A percentile compares a stretch with the other conserved stretches of the same genome.
phyloP scores from a whole-genome alignment of 108 stramenopile genomes.

The Pseudonitzschia delicatissima region DNA sequence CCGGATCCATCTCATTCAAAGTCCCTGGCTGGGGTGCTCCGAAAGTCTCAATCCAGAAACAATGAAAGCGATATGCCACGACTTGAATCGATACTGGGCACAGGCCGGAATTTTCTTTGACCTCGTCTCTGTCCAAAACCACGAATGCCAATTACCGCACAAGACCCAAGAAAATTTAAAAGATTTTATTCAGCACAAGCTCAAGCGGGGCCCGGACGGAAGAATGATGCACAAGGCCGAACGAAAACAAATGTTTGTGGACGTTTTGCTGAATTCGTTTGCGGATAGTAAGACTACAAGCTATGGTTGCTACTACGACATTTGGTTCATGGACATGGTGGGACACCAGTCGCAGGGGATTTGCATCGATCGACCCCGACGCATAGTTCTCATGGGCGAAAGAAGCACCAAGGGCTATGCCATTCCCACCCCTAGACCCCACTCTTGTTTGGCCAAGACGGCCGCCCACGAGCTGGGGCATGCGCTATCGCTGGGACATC shows the following conservation, averaged over 20 bases:
- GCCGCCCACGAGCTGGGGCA: background rate
- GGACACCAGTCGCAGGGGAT: conserved; percentile 1
- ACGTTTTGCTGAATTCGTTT: too few species aligned
- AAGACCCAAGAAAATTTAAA: background rate
- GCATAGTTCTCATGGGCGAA: background rate
- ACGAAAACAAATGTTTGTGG: background rate
- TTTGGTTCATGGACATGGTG: background rate
- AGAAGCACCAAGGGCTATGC: background rate
- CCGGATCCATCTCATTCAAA: background rate
- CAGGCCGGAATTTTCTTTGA: background rate
- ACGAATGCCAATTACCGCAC: background rate
- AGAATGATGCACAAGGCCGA: conserved; percentile 6
- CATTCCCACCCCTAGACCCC: background rate
- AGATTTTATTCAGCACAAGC: background rate
- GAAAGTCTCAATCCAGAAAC: background rate
- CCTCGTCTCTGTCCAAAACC: background rate
- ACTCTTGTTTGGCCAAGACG: background rate
- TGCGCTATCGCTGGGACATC: background rate
- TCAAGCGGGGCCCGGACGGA: background rate
- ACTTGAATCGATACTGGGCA: background rate
- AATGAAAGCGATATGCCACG: background rate
- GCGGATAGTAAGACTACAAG: background rate
- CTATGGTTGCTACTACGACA: background rate
- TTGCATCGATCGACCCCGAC: background rate
- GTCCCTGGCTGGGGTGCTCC: background rate